A percentile compares a stretch with the other conserved stretches of the same genome.
Evolutionary conservation across 345 rosid species (phyloP).

Genomic region (Camelina neglecta): DNA sequence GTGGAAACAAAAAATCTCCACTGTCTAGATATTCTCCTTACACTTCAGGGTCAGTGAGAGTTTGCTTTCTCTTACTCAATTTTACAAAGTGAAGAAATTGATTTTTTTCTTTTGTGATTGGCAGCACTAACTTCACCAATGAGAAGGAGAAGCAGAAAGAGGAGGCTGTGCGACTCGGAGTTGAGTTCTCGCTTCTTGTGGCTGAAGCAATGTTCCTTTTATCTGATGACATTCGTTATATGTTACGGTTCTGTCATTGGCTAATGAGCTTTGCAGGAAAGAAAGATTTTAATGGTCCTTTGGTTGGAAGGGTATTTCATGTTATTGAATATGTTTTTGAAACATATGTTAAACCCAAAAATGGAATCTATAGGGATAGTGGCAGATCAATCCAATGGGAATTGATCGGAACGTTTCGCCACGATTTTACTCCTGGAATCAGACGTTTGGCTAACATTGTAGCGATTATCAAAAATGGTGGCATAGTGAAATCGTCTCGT

Average conservation of each 20-base stretch:
- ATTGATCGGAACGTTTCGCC: fast-evolving
- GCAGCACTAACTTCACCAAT: too few species aligned
- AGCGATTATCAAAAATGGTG: too few species aligned
- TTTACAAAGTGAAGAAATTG: too few species aligned
- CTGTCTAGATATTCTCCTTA: too few species aligned
- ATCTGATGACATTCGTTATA: background rate
- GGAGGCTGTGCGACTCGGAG: conserved; percentile 9
- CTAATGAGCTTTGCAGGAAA: too few species aligned
- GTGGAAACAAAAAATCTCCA: too few species aligned
- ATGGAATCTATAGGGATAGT: background rate
- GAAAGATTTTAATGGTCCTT: background rate
- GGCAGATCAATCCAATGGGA: background rate
- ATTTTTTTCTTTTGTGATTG: too few species aligned
- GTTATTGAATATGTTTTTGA: background rate
- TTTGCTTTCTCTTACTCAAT: too few species aligned
- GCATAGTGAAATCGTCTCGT: background rate
- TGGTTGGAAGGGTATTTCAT: background rate
- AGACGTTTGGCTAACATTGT: too few species aligned
- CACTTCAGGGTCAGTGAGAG: too few species aligned
- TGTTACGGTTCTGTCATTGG: background rate
- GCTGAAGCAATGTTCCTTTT: conserved; percentile 21
- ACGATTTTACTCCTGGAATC: background rate
- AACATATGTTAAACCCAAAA: conserved; percentile 16
- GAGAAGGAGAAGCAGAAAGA: background rate
- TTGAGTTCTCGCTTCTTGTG: background rate